A percentile compares a stretch with the other conserved stretches of the same genome.
Conservation (phyloP, 1,139 yeast species). For the Hansenula anomala region DNA sequence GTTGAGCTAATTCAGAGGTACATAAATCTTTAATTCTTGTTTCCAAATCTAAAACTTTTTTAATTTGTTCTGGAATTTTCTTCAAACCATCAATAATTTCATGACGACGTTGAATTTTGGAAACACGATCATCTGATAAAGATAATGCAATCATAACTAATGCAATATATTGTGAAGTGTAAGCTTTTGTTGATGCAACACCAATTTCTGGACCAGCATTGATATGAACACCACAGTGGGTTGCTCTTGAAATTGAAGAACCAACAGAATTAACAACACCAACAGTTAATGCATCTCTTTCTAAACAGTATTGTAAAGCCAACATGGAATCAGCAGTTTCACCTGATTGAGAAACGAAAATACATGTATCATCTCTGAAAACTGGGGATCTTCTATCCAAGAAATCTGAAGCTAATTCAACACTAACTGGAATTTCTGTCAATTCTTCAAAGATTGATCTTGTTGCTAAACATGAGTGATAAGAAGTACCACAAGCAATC, state of each 20-base stretch:
- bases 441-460: conserved; percentile 95
- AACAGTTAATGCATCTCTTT: conserved; percentile 94
- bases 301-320: conserved; percentile 93
- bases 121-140: conserved; percentile 84
- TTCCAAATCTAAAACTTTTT: conserved; percentile 69
- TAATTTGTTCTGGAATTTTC: conserved; percentile 81
- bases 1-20: conserved; percentile 63
- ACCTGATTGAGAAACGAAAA: conserved; percentile 97
- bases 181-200: conserved; percentile 99
- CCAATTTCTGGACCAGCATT: conserved; percentile 99
- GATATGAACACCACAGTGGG: conserved; percentile 99
- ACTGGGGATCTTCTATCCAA: conserved; percentile 93
- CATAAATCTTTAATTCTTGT: conserved; percentile 73
- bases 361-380: conserved; percentile 96
- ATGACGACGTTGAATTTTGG: conserved; percentile 67
- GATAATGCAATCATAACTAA: conserved; percentile 95
- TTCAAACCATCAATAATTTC: conserved; percentile 87
- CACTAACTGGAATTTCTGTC: conserved; percentile 93
- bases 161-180: conserved; percentile 97
- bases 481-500: conserved; percentile 99
- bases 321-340: conserved; percentile 99
- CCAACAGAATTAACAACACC: conserved; percentile 97
- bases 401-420: conserved; percentile 96
- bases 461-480: conserved; percentile 96
- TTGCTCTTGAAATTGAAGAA: conserved; percentile 89